A percentile compares a stretch with the other conserved stretches of the same genome.
These are phyloP conservation scores for Agarophyton chilense DNA, from an alignment of 23 red algal genomes.

Conservation along the genomic window DNA sequence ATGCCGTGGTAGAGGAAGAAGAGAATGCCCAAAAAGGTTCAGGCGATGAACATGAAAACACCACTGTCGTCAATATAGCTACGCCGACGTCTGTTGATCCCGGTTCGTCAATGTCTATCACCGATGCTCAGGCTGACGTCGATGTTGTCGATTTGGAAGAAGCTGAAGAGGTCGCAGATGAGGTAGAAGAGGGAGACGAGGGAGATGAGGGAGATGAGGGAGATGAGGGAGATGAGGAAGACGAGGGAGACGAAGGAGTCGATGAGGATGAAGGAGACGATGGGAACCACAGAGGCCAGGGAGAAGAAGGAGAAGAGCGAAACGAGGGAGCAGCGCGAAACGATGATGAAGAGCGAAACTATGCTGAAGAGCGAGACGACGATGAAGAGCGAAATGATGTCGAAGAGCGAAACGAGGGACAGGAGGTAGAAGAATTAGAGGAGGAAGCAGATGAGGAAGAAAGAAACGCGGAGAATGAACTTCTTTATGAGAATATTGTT, in stretches of 20 bases:
- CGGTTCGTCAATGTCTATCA: background rate
- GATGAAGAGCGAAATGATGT: background rate
- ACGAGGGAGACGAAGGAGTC: background rate
- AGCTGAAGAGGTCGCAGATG: background rate
- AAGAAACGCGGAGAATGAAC: background rate
- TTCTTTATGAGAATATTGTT: too few relatives aligned
- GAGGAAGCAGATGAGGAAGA: background rate
- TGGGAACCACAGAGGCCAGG: background rate
- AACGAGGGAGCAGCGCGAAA: background rate
- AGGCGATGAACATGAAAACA: background rate
- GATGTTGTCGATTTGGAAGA: slow-evolving; percentile 29
- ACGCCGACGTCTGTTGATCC: background rate
- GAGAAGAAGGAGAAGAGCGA: background rate
- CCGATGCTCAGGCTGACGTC: background rate
- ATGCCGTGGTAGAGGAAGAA: background rate
- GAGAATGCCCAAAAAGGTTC: background rate
- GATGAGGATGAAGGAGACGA: background rate
- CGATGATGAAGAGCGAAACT: background rate
- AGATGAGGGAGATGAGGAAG: background rate
- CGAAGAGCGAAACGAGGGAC: background rate
- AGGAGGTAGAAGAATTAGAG: background rate
- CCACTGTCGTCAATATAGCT: background rate
- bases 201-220: background rate
- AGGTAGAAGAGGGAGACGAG: background rate
- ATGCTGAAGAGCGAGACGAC: background rate